Evolutionary conservation across 345 rosid species (phyloP), one percentile per base, ranked within the genome.

Genomic region (Salix exigua): DNA sequence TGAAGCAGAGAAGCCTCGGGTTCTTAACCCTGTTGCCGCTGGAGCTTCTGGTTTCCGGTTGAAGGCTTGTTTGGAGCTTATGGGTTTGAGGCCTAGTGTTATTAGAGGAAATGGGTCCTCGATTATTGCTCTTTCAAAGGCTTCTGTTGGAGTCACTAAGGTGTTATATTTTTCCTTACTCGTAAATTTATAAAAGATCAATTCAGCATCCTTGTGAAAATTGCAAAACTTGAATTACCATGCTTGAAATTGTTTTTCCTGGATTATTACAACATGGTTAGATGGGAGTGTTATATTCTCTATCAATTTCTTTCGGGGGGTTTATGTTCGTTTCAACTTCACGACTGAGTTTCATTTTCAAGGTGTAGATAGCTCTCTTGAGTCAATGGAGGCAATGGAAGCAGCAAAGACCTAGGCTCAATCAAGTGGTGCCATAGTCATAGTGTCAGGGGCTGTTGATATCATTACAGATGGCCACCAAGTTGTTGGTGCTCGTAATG

Each of bases 1-100:
- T n/a, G 35, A 84, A 75, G 68, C 48, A 6, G 85, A 90, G 5
- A 91, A 78, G 78, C 97, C 99, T 0, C 93, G 99, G 97, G 89
- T 91, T 78, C 93, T 95, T 31, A 97, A 93, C 82, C 97, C 97
- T 1, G 97, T 92, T 31, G 97, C 99, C 21, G 94, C 90, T n/a
- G 93, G 92, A 19, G 91, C 92, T 75, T 87, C 97, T 6, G 55
- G 69, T 26, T 93, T 89, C 87, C 92, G 97, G 72, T 79, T 95
- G 69, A 89, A 82, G 21, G 86, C 93, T 2, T 95, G 99, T 72
- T 72, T 89, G 81, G 97, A 91, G 79, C 95, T 93, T 42, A 80
- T 89, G n/a, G 78, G 73, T 73, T 73, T 88, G 21, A 85, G 83
- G 73, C 99, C 97, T 42, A 75, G 88, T 28, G 92, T 94, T 13